Evolutionary conservation across 306 rosid species (phyloP).

Genomic region (Cicer arietinum): DNA sequence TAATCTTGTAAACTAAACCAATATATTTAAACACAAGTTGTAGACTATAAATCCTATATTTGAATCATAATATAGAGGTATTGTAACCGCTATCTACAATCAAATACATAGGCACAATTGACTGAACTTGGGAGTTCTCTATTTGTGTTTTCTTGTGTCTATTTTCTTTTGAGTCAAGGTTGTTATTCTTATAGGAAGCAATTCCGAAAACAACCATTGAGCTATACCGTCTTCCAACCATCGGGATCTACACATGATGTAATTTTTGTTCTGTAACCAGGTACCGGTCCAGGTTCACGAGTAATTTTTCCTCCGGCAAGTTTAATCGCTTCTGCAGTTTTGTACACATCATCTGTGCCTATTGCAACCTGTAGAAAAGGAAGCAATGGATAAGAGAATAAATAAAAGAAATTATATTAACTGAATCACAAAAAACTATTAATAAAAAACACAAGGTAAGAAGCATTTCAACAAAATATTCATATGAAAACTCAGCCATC

Average conservation of each 20-base stretch:
- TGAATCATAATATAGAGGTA: too few species aligned
- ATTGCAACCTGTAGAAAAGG: constrained; percentile 69
- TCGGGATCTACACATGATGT: constrained; percentile 93
- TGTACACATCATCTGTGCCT: constrained; percentile 92
- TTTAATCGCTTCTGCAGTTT: constrained; percentile 90
- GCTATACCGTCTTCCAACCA: constrained; percentile 93
- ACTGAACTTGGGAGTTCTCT: too few species aligned
- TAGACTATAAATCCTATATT: too few species aligned
- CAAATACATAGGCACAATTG: too few species aligned
- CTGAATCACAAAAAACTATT: constrained; percentile 5
- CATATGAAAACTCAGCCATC: not conserved
- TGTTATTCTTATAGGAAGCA: not conserved
- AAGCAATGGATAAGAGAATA: constrained; percentile 5
- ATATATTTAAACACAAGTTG: too few species aligned
- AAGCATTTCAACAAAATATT: constrained; percentile 22
- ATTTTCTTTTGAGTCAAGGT: too few species aligned
- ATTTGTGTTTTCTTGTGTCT: too few species aligned
- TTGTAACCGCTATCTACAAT: too few species aligned
- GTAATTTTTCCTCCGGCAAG: constrained; percentile 84
- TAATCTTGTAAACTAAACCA: too few species aligned
- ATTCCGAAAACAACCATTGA: constrained; percentile 27
- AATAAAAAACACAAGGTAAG: not conserved
- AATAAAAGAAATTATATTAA: constrained; percentile 30
- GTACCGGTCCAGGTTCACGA: constrained; percentile 88
- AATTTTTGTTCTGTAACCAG: constrained; percentile 82